Base-by-base conservation (phyloP, 208 protist genomes). In the Herpetomonas samuelpessoai region DNA sequence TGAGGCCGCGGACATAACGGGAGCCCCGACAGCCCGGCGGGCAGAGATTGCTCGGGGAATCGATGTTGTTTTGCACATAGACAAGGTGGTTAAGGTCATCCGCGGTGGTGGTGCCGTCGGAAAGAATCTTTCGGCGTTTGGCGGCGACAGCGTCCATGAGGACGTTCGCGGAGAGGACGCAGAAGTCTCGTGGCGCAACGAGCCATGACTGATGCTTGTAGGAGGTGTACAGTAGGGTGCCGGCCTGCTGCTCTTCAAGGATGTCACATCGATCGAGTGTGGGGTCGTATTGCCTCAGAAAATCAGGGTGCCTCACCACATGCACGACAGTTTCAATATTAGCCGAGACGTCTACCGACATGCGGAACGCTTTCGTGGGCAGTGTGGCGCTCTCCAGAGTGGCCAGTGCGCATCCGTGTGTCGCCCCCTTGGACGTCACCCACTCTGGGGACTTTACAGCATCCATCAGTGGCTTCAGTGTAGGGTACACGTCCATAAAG, bases 181-280 rank as follows among this genome's bases (percentile, higher is more conserved):
- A 74, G 39, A 84, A 84, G 51, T 84, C 78, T 14, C 78, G 78
- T 19, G 78, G 60, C 0, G 78, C 57, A 28, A 80, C 53, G 6
- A 84, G 30, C 47, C 67, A 57, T 27, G 69, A 60, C 10, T 60
- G 73, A 10, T 66, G 71, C 50, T 57, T 71, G 57, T 84, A 81
- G 16, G 73, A 62, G 19, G 66, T 74, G 60, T 84, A 80, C 22
- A 78, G 45, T 9, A 80, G 52, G 3, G 59, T 51, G 14, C 46
- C 57, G 44, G 44, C 47, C 18, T 10, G 27, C 26, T 45, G 58
- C 24, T 21, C 44, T 10, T 65, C 50, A 6, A 84, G 39, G n/a
- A 70, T 24, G 9, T 55, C 55, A 12, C 76, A 49, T 10, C 59
- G 45, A 19, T 74, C 70, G 29, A 84, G 19, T 2, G 54, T 62